A percentile compares a stretch with the other conserved stretches of the same genome.
These are phyloP conservation scores for Vicia villosa DNA, from an alignment of 306 rosid species.

Conservation along the genomic window DNA sequence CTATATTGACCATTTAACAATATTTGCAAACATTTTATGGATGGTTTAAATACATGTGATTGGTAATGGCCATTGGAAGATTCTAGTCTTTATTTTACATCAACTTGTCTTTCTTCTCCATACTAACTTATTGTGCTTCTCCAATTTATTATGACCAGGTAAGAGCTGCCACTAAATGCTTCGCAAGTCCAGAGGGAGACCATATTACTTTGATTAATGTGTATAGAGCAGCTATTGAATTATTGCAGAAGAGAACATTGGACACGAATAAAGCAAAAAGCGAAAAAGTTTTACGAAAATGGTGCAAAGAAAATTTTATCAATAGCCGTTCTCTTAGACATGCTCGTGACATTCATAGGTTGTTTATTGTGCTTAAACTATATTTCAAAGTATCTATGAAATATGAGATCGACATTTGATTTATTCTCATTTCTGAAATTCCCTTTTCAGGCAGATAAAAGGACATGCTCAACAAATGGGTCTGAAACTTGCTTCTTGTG, in stretches of 20 bases:
- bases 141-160: slow-evolving; percentile 55
- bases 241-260: slow-evolving; percentile 61
- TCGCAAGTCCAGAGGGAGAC: slow-evolving; percentile 88
- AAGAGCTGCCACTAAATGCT: slow-evolving; percentile 70
- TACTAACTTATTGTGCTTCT: slow-evolving; percentile 29
- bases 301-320: slow-evolving; percentile 93
- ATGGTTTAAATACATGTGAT: slow-evolving; percentile 31
- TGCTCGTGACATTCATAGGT: slow-evolving; percentile 92
- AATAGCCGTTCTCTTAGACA: slow-evolving; percentile 86
- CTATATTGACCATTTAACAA: slow-evolving; percentile 18
- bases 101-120: background rate
- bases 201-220: slow-evolving; percentile 84
- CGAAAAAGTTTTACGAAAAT: slow-evolving; percentile 74
- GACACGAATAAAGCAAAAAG: slow-evolving; percentile 55
- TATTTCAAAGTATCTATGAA: background rate
- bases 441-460: slow-evolving; percentile 67
- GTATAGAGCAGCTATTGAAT: slow-evolving; percentile 68
- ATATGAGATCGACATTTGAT: slow-evolving; percentile 5
- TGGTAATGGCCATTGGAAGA: background rate
- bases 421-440: slow-evolving; percentile 37
- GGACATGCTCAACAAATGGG: slow-evolving; percentile 81
- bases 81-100: slow-evolving; percentile 18
- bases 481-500: slow-evolving; percentile 67
- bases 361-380: slow-evolving; percentile 21
- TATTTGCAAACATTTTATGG: slow-evolving; percentile 13